These are phyloP conservation scores for Candida namnaoensis DNA, from an alignment of 805 yeast genomes.

Conservation along the genomic window DNA sequence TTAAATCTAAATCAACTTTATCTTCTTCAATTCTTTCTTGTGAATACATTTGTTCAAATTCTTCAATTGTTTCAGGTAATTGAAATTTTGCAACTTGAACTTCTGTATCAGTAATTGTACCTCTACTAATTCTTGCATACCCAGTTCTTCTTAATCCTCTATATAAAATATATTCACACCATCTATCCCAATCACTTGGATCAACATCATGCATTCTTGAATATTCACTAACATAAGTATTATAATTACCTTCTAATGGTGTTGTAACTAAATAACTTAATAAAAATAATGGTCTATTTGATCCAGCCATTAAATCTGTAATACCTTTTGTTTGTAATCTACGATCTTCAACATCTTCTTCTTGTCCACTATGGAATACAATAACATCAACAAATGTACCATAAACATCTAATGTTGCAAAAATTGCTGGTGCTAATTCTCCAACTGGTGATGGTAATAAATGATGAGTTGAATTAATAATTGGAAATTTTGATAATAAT, in stretches of 20 bases:
- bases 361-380: conserved; percentile 97
- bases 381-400: conserved; percentile 85
- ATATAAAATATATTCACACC: conserved; percentile 96
- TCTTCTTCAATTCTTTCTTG: conserved; percentile 48
- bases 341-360: conserved; percentile 93
- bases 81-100: conserved; percentile 91
- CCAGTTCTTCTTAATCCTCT: conserved; percentile 82
- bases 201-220: conserved; percentile 93
- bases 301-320: conserved; percentile 70
- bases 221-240: conserved; percentile 76
- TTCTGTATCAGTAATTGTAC: conserved; percentile 94
- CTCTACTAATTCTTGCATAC: conserved; percentile 88
- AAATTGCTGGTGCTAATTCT: conserved; percentile 96
- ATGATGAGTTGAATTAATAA: conserved; percentile 82
- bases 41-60: conserved; percentile 34
- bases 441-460: conserved; percentile 95
- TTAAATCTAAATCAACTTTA: conserved; percentile 48
- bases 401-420: conserved; percentile 88
- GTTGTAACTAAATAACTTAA: conserved; percentile 86
- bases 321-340: conserved; percentile 74
- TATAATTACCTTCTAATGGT: conserved; percentile 85
- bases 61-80: conserved; percentile 32
- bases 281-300: conserved; percentile 77
- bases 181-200: conserved; percentile 89
- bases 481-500: conserved; percentile 88